Conservation (phyloP, 1,139 yeast genomes). For the Yamadazyma sp. region DNA sequence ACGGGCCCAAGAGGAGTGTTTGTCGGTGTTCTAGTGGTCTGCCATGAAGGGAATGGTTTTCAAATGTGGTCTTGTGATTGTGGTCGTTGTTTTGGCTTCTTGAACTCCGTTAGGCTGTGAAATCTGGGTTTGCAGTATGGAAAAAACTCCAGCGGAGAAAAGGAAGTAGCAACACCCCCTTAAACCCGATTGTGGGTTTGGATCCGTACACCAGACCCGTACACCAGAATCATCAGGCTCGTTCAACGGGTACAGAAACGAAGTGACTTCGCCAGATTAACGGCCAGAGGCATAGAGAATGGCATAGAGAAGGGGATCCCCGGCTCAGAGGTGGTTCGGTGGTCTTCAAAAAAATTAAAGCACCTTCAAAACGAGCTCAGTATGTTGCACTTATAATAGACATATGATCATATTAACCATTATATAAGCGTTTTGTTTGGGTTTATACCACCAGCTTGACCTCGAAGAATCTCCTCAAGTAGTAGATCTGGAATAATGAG, state of each 20-base stretch:
- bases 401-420: not conserved
- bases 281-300: not conserved
- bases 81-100: not conserved
- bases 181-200: not conserved
- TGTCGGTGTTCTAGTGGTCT: not conserved
- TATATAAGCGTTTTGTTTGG: no score
- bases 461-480: constrained; percentile 92
- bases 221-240: not conserved
- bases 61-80: no score
- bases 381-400: not conserved
- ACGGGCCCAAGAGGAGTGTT: no score
- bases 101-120: no score
- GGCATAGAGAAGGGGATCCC: not conserved
- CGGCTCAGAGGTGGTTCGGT: no score
- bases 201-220: constrained; percentile 1
- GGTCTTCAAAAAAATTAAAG: no score
- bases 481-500: constrained; percentile 90
- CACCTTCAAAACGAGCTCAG: no score
- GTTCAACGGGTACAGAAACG: not conserved
- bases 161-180: constrained; percentile 1
- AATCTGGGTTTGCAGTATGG: not conserved
- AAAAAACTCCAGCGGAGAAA: not conserved
- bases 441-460: constrained; percentile 85
- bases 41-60: no score
- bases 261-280: not conserved